Base-by-base conservation (phyloP, 164 flowering plant species). In the Litsea cubeba region DNA sequence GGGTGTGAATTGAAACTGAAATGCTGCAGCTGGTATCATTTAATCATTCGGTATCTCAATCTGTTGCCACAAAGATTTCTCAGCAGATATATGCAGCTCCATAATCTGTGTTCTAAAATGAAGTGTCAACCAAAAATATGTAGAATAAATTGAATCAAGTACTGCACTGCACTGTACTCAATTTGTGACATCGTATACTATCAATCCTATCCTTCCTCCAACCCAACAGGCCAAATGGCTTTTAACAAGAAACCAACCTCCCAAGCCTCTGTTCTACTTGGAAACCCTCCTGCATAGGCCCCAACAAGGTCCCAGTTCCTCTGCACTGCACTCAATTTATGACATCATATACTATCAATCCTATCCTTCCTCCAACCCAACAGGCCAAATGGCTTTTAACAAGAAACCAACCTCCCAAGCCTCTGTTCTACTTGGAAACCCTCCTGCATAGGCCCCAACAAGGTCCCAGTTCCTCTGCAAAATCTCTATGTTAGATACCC, bases 171-270 rank as follows among this genome's bases (percentile, higher is more conserved):
- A 88, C 87, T 67, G 97, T 97, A 83, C 46, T 7, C 46, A 40
- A 5, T 81, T 94, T 58, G 81, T 83, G 51, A 94, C 87, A 79
- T 92, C 98, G 76, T 92, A 94, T 2, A 86, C 84, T 97, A 92
- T 94, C n/a, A 92, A 79, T 35, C 98, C 98, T 25, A 94, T 77
- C 75, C 95, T 83, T 75, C 96, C 98, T 26, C 97, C 97, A 75
- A 89, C 76, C 93, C 96, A 92, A 87, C 95, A 92, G 76, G 97
- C 97, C 84, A 94, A 69, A 67, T 88, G 89, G 70, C 98, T 89
- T 65, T 98, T 97, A 11, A 85, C 86, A 74, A 95, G 93, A 81
- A 30, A 30, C 35, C 35, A 3, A 30, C 5, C 35, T 95, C 62
- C 98, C 99, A 72, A 92, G 85, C 79, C 85, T 84, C 73, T 90